phyloP scores from a whole-genome alignment of 805 yeast genomes.

The Kodamaea restingae region DNA sequence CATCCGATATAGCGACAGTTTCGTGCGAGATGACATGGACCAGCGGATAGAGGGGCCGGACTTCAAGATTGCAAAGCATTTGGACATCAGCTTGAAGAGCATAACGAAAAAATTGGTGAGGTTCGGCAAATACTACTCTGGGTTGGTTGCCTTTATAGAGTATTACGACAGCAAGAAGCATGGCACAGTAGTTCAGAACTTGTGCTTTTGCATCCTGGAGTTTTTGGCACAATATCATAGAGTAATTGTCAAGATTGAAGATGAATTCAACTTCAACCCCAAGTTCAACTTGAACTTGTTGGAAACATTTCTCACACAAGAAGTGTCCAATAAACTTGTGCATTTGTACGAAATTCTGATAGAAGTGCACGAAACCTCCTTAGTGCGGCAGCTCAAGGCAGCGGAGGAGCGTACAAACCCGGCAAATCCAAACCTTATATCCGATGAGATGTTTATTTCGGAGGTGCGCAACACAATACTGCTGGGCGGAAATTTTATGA shows the following conservation, averaged over 20 bases:
- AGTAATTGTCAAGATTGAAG: conserved; percentile 45
- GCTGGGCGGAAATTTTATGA: conserved; percentile 34
- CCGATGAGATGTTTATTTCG: conserved; percentile 25
- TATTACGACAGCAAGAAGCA: conserved; percentile 48
- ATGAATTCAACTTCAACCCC: conserved; percentile 45
- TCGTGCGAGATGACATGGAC: conserved; percentile 41
- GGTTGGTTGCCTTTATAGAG: conserved; percentile 58
- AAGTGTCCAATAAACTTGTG: conserved; percentile 32
- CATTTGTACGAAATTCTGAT: conserved; percentile 57
- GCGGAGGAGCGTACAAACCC: conserved; percentile 20
- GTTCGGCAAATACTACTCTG: conserved; percentile 60
- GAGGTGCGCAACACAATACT: conserved; percentile 39
- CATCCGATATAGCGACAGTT: conserved; percentile 62
- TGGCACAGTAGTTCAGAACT: conserved; percentile 72
- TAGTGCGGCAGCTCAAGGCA: conserved; percentile 24
- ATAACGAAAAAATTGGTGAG: conserved; percentile 57
- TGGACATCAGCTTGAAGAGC: conserved; percentile 72
- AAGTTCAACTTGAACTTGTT: conserved; percentile 57
- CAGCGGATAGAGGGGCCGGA: conserved; percentile 65
- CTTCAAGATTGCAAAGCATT: conserved; percentile 61
- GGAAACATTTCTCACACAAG: conserved; percentile 35
- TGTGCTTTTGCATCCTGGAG: conserved; percentile 55
- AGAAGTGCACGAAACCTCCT: conserved; percentile 47
- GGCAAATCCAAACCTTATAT: not conserved
- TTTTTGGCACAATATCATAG: conserved; percentile 24